Evolutionary conservation across 2,329 filamentous ascomycete species (phyloP), one percentile per base, ranked within the genome.

Genomic region (Penicillium psychrosexuale): DNA sequence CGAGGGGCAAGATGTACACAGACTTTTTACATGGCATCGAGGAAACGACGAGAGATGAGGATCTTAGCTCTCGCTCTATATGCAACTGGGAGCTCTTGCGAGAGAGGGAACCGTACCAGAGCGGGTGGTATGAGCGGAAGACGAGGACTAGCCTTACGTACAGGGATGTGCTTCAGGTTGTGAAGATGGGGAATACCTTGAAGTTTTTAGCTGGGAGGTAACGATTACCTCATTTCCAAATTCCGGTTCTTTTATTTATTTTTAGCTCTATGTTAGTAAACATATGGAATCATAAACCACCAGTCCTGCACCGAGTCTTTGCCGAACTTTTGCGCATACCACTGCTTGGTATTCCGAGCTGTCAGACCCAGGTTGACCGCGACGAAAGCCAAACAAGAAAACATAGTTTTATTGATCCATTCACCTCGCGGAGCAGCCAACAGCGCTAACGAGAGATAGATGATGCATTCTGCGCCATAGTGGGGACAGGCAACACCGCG

Each of bases 381-480:
- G 30, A 95, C 89, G 69, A 97, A 96, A 4, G 85, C 64, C 38
- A 89, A 67, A 6, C 84, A 90, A 53, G 84, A 84, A 34, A 89
- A 66, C 40, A 97, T 71, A 0, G 92, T 93, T 69, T 77, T 82
- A 72, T 96, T 97, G 55, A 90, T 70, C 52, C 82, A 60, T 31
- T 78, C 73, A 11, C 85, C 88, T 8, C 75, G 66, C 0, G 92
- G 91, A 1, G 92, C 91, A 30, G 87, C 85, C 37, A 88, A 72
- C 43, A 94, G 74, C 3, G 90, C 83, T 61, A 99, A 75, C n/a
- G 87, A 82, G 19, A 91, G 69, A 70, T 99, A 97, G 55, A 97
- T 84, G 38, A 88, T 70, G 68, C 90, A 92, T 75, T 97, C 94
- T 66, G 88, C 90, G 3, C 89, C 89, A 73, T 97, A 99, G 74